A percentile compares a stretch with the other conserved stretches of the same genome.
Conservation (phyloP, 1,284 basidiomycete species). For the Ganoderma lingzhi region DNA sequence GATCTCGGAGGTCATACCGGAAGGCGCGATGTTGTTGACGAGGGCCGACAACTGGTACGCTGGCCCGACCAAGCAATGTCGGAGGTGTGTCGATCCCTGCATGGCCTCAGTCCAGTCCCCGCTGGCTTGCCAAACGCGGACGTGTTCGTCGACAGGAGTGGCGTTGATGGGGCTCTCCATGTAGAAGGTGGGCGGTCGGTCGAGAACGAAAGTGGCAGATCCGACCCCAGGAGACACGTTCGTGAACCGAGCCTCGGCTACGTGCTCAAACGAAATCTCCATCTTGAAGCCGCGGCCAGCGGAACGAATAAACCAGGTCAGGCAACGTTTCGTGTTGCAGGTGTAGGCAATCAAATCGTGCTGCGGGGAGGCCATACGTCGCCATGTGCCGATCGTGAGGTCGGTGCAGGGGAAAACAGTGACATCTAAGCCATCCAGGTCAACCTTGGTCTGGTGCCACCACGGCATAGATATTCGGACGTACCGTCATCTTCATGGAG, state of each 20-base stretch:
- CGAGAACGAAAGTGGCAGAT: conserved; percentile 68
- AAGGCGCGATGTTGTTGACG: conserved; percentile 56
- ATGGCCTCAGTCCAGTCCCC: conserved; percentile 81
- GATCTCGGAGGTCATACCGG: conserved; percentile 48
- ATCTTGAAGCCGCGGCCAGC: conserved; percentile 81
- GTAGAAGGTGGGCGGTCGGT: conserved; percentile 72
- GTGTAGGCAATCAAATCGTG: conserved; percentile 80
- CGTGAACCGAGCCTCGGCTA: conserved; percentile 65
- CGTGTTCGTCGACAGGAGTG: conserved; percentile 41
- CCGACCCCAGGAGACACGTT: conserved; percentile 63
- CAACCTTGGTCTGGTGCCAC: not conserved
- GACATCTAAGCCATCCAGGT: conserved; percentile 56
- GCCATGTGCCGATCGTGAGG: conserved; percentile 79
- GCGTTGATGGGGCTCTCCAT: conserved; percentile 55
- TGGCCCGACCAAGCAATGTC: conserved; percentile 73
- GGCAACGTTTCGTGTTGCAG: conserved; percentile 66
- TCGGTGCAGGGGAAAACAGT: conserved; percentile 79
- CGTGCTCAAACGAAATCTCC: conserved; percentile 75
- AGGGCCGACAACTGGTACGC: conserved; percentile 67
- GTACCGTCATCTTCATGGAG: conserved; percentile 72
- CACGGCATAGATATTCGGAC: conserved; percentile 37
- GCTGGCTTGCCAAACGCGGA: conserved; percentile 69
- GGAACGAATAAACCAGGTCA: conserved; percentile 82
- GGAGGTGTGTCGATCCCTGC: conserved; percentile 71
- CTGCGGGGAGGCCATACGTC: conserved; percentile 67